Evolutionary conservation across 352 stramenopile species (phyloP).

Genomic region (Pythium insidiosum): DNA sequence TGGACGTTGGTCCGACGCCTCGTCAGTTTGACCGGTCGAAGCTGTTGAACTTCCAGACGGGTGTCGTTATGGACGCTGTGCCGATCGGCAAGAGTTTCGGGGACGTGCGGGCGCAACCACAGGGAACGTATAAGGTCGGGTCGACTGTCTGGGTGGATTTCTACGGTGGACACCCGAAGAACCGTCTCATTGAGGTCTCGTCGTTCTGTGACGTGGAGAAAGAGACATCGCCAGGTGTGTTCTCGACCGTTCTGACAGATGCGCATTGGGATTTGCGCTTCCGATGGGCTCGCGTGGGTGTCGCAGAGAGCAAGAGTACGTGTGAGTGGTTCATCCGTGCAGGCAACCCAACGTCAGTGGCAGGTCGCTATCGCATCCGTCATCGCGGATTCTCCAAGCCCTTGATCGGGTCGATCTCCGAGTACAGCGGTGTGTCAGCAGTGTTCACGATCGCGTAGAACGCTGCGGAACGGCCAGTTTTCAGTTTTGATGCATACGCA

Average conservation of each 20-base stretch:
- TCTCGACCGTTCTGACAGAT: conserved; percentile 33
- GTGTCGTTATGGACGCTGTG: conserved; percentile 24
- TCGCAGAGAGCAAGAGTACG: conserved; percentile 28
- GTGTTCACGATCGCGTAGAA: conserved; percentile 37
- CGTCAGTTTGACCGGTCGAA: conserved; percentile 25
- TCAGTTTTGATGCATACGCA: no score
- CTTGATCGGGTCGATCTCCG: conserved; percentile 15
- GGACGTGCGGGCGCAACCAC: conserved; percentile 18
- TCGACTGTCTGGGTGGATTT: conserved; percentile 28
- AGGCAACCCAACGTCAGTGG: conserved; percentile 18
- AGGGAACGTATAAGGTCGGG: conserved; percentile 18
- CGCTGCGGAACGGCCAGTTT: no score
- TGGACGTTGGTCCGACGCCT: conserved; percentile 26
- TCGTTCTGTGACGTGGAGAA: conserved; percentile 52
- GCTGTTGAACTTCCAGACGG: conserved; percentile 24
- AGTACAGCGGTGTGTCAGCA: conserved; percentile 1
- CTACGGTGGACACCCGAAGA: conserved; percentile 35
- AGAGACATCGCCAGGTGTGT: conserved; percentile 12
- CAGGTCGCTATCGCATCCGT: conserved; percentile 33
- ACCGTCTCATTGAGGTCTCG: conserved; percentile 20
- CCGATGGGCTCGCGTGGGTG: conserved; percentile 21
- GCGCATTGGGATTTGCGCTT: conserved; percentile 46
- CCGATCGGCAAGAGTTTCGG: conserved; percentile 17
- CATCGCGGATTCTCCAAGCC: conserved; percentile 36
- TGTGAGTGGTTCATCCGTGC: conserved; percentile 37